Evolutionary conservation across 2,329 filamentous ascomycete genomes (phyloP).

Genomic region (Zasmidium angulare): DNA sequence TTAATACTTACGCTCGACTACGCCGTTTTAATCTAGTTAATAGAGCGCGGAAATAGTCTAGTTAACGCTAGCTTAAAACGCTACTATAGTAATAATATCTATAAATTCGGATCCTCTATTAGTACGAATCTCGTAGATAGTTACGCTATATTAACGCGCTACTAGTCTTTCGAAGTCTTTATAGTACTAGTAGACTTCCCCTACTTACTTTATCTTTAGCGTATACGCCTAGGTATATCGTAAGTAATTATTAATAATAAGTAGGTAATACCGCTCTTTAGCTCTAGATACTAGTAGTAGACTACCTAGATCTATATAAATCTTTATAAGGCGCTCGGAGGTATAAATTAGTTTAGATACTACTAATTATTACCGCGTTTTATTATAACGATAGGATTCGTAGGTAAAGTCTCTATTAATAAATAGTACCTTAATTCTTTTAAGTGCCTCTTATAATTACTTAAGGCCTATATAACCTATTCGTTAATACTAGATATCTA

Average conservation of each 20-base stretch:
- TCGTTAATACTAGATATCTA: constrained; percentile 1
- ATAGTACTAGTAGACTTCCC: neutral
- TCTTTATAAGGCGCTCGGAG: neutral
- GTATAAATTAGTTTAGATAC: neutral
- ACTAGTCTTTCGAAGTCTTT: neutral
- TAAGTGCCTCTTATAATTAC: neutral
- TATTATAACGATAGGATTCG: neutral
- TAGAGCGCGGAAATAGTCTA: neutral
- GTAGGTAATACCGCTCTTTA: too few species aligned
- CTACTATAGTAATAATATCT: neutral
- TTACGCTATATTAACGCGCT: neutral
- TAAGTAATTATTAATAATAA: too few species aligned
- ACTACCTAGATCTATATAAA: constrained; percentile 3
- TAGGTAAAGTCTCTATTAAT: constrained; percentile 4
- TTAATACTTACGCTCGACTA: too few species aligned
- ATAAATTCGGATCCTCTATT: neutral
- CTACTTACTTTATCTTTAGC: neutral
- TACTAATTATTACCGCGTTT: neutral
- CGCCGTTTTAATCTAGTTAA: neutral
- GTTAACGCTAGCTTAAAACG: neutral
- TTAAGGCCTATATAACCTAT: constrained; percentile 3
- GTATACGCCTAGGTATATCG: too few species aligned
- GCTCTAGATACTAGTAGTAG: neutral
- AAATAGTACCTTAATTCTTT: neutral
- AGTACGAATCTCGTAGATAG: neutral